Percentiles rank a stretch among this genome's conserved stretches.
Evolutionary conservation across 2,329 filamentous ascomycete genomes (phyloP).

Genomic region (Beauveria australis): DNA sequence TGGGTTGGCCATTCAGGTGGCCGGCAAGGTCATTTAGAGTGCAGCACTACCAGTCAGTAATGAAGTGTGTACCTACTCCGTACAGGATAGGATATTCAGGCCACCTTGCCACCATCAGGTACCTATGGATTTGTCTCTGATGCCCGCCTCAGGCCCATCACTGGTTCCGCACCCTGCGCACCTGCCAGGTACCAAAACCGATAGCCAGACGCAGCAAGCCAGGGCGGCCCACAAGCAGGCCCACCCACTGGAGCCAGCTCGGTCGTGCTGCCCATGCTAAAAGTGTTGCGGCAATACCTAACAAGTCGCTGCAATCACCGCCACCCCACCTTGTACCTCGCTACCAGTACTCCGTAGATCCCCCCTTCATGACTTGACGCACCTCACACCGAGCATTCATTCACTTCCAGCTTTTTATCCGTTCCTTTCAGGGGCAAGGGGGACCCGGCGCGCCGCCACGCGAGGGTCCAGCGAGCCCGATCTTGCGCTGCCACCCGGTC

Average conservation of each 20-base stretch:
- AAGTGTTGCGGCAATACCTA: not conserved
- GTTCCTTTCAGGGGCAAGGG: conserved; percentile 3
- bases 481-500: not conserved
- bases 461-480: not conserved
- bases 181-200: conserved; percentile 1
- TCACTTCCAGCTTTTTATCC: not conserved
- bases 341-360: not conserved
- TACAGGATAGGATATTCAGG: no score
- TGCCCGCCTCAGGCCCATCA: not conserved
- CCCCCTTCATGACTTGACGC: no score
- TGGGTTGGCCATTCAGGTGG: no score
- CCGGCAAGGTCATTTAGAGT: no score
- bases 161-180: not conserved
- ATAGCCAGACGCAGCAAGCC: not conserved
- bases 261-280: not conserved
- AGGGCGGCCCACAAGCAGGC: not conserved
- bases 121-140: no score
- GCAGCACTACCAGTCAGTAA: no score
- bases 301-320: not conserved
- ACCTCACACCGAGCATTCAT: not conserved
- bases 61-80: no score
- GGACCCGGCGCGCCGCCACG: not conserved
- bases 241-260: not conserved
- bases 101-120: no score
- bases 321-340: not conserved